Base-by-base conservation (phyloP, 495 filamentous ascomycete genomes). In the Penicillium crystallinum region DNA sequence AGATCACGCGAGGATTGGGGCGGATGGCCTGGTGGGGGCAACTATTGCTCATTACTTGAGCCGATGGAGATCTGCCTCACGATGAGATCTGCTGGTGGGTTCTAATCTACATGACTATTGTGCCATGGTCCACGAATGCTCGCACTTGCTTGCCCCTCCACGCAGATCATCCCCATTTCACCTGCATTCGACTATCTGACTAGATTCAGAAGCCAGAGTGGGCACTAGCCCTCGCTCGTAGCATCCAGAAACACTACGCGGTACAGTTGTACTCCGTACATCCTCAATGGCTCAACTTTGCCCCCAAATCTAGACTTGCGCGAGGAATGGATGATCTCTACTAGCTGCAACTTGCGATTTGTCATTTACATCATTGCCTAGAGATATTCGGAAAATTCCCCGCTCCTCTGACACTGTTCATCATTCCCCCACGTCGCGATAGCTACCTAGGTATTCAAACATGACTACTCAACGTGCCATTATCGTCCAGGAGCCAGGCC, bases 381-480 rank as follows among this genome's bases (percentile, higher is more conserved):
- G 18, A 31, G 17, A 42, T 7, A 22, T 21, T 33, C 29, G n/a
- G 18, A 18, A 18, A 15, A n/a, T 48, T 44, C 46, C 17, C 31
- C 31, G 22, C 23, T 17, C 30, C 23, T 47, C 12, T 33, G 15
- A 15, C 42, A n/a, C 18, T 18, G 23, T 25, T n/a, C 21, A 15
- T 4, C 39, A 22, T 30, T 45, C 50, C 33, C 23, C 33, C 31
- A 14, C 19, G 21, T n/a, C 29, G n/a, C 25, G 12, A 29, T 8
- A 48, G 7, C n/a, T 12, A 2, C 22, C n/a, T n/a, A n/a, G n/a
- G n/a, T n/a, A n/a, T n/a, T 21, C 4, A n/a, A 46, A 25, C 8
- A 60, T 60, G 57, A 14, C 49, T 12, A 57, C 57, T 3, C 53
- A 57, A 43, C 42, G 36, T 15, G 57, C 54, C 18, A 60, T 60